phyloP scores from a whole-genome alignment of 345 rosid species.

The Linum tenue region DNA sequence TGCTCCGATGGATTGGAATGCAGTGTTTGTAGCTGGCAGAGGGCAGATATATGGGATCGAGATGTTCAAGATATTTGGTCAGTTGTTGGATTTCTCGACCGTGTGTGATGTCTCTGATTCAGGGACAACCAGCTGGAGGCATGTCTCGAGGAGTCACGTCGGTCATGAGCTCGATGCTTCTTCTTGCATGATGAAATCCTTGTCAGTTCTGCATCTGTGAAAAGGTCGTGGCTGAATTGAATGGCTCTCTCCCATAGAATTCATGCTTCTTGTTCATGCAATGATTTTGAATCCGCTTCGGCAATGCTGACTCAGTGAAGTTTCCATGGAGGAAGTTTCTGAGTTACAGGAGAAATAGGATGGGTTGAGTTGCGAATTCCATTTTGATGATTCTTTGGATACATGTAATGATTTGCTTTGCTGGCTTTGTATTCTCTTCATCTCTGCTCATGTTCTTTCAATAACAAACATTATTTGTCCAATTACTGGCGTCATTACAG shows the following conservation, averaged over 20 bases:
- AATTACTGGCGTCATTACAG: not conserved
- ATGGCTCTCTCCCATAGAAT: too few species aligned
- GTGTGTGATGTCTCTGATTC: slow-evolving; percentile 39
- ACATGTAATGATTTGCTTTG: too few species aligned
- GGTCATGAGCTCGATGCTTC: slow-evolving; percentile 69
- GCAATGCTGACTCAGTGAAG: too few species aligned
- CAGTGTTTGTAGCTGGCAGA: slow-evolving; percentile 69
- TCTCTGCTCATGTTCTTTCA: not conserved
- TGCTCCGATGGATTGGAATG: slow-evolving; percentile 99
- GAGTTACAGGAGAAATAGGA: too few species aligned
- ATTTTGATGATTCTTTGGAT: too few species aligned
- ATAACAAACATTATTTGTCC: not conserved
- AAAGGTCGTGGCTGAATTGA: not conserved
- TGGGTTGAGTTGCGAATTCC: too few species aligned
- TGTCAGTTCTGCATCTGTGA: slow-evolving; percentile 70
- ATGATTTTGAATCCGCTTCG: too few species aligned
- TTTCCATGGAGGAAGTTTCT: too few species aligned
- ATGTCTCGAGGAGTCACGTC: slow-evolving; percentile 66
- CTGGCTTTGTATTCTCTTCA: not conserved
- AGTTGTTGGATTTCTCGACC: slow-evolving; percentile 75
- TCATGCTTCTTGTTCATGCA: too few species aligned
- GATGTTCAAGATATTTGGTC: slow-evolving; percentile 97
- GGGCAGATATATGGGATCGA: slow-evolving; percentile 71
- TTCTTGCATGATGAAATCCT: slow-evolving; percentile 69
- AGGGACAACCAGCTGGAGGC: slow-evolving; percentile 50